Conservation (phyloP, 768 basidiomycete genomes). For the Nevesoporus exiguus region DNA sequence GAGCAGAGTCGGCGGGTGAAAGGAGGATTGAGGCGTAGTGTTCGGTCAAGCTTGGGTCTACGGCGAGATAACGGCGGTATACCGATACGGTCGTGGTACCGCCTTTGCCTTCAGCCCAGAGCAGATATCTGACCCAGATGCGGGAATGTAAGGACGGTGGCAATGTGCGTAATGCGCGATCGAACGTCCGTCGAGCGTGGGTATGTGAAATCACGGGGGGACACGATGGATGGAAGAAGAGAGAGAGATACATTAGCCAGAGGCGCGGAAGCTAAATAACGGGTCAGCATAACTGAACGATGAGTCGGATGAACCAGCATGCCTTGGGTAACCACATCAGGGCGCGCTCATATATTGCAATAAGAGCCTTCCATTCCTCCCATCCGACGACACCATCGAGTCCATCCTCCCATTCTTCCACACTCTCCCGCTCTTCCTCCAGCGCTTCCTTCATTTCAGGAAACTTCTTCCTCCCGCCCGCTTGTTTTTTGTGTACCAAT, state of each 20-base stretch:
- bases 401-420: constrained; percentile 83
- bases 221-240: constrained; percentile 87
- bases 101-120: constrained; percentile 85
- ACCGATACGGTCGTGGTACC: constrained; percentile 75
- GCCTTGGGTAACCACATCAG: constrained; percentile 94
- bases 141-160: constrained; percentile 89
- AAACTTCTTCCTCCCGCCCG: constrained; percentile 88
- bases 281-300: constrained; percentile 5
- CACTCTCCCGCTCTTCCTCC: constrained; percentile 76
- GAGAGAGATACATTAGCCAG: constrained; percentile 90
- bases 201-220: constrained; percentile 81
- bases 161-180: constrained; percentile 89
- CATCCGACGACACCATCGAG: constrained; percentile 89
- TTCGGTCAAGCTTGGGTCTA: constrained; percentile 80
- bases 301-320: constrained; percentile 19
- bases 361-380: constrained; percentile 90
- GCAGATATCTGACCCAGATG: constrained; percentile 89
- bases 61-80: constrained; percentile 84
- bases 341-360: constrained; percentile 88
- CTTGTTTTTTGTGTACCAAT: constrained; percentile 63
- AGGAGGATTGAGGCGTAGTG: constrained; percentile 71
- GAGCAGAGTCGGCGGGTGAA: constrained; percentile 49
- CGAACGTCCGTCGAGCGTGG: constrained; percentile 91
- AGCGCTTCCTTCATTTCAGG: constrained; percentile 88
- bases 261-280: constrained; percentile 74